Conservation (phyloP, 2,329 filamentous ascomycete species). For the Pyrenophora graminea region DNA sequence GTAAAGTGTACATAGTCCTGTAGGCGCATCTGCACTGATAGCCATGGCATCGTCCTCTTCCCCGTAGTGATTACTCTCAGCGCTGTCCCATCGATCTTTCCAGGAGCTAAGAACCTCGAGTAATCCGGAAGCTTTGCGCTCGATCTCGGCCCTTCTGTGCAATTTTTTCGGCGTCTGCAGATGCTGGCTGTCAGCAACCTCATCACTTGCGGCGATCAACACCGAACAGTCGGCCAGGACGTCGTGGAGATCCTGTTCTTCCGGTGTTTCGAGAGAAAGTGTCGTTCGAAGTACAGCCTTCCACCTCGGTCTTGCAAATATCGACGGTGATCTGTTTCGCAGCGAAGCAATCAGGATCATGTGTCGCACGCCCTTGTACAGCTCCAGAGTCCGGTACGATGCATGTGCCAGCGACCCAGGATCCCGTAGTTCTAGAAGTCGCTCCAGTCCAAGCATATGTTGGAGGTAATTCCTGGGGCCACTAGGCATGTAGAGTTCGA, state of each 20-base stretch:
- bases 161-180: background rate
- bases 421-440: conserved; percentile 30
- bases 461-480: conserved; percentile 30
- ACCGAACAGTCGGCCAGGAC: conserved; percentile 37
- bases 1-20: conserved; percentile 2
- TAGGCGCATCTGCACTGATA: background rate
- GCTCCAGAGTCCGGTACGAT: conserved; percentile 17
- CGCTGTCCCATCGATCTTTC: conserved; percentile 17
- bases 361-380: conserved; percentile 30
- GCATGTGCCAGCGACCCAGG: conserved; percentile 8
- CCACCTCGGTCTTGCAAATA: conserved; percentile 34
- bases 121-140: background rate
- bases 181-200: conserved; percentile 1
- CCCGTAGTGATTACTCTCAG: conserved; percentile 4
- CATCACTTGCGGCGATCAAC: conserved; percentile 21
- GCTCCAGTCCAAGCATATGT: conserved; percentile 37
- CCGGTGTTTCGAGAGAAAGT: conserved; percentile 17
- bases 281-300: conserved; percentile 22
- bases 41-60: background rate
- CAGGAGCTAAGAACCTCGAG: conserved; percentile 8
- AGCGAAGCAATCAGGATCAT: conserved; percentile 32
- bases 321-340: conserved; percentile 24
- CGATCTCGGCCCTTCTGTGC: background rate
- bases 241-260: conserved; percentile 35
- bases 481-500: conserved; percentile 33